Evolutionary conservation across 2,329 filamentous ascomycete species (phyloP).

Genomic region (Fusarium subglutinans): DNA sequence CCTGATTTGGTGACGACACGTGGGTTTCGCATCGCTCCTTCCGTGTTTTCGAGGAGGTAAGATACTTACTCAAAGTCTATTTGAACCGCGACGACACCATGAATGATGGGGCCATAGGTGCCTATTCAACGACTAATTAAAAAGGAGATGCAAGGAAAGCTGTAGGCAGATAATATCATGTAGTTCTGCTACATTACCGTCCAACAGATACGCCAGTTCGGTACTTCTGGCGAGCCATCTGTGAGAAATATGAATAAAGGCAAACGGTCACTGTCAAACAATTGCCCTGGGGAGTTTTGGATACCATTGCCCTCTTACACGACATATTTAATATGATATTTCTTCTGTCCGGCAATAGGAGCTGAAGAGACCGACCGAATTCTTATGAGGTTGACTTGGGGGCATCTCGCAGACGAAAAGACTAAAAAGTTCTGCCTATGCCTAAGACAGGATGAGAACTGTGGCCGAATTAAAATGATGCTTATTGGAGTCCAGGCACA

Average conservation of each 20-base stretch:
- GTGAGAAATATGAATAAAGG: neutral
- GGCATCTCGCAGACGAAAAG: too few relatives aligned
- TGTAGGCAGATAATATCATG: rapidly evolving
- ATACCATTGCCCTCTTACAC: too few relatives aligned
- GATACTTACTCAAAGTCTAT: neutral
- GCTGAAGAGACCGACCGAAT: rapidly evolving
- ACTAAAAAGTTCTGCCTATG: rapidly evolving
- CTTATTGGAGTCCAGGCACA: rapidly evolving
- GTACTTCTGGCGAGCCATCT: neutral
- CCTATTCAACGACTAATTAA: rapidly evolving
- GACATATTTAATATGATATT: too few relatives aligned
- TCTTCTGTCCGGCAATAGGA: neutral
- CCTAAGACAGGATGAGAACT: neutral
- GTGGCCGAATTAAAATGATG: too few relatives aligned
- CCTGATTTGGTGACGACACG: neutral
- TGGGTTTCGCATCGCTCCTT: neutral
- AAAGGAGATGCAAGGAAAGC: rapidly evolving
- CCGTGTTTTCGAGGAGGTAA: neutral
- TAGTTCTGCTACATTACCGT: too few relatives aligned
- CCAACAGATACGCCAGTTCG: too few relatives aligned
- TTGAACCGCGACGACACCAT: rapidly evolving
- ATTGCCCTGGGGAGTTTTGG: too few relatives aligned
- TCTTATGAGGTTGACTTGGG: neutral
- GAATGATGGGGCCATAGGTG: rapidly evolving
- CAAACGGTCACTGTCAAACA: rapidly evolving